Evolutionary conservation across 495 filamentous ascomycete genomes (phyloP).

Genomic region (Penicillium waksmanii): DNA sequence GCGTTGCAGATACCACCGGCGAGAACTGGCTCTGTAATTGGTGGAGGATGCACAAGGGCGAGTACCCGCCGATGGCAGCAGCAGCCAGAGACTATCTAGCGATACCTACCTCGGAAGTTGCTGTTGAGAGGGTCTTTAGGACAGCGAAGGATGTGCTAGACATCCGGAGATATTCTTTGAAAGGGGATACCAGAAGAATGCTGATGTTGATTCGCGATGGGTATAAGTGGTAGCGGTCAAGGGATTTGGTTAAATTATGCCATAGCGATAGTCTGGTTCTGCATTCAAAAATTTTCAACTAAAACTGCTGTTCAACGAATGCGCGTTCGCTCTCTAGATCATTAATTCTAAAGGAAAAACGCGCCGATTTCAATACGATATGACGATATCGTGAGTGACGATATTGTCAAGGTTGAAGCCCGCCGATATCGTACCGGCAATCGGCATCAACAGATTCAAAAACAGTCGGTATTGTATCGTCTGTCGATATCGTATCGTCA

Average conservation of each 20-base stretch:
- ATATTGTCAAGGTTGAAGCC: no score
- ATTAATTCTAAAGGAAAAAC: no score
- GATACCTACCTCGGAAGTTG: slow-evolving; percentile 15
- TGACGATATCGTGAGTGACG: no score
- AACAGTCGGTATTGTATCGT: no score
- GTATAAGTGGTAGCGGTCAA: background rate
- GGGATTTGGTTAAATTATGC: background rate
- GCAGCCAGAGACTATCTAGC: slow-evolving; percentile 17
- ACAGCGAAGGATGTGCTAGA: slow-evolving; percentile 10
- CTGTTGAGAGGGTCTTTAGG: background rate
- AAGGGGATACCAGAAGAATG: slow-evolving; percentile 12
- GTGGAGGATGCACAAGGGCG: slow-evolving; percentile 10
- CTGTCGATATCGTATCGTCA: no score
- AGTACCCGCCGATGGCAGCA: slow-evolving; percentile 14
- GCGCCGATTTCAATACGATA: no score
- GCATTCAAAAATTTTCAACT: background rate
- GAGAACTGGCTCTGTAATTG: slow-evolving; percentile 15
- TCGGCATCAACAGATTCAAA: no score
- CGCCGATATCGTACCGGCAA: background rate
- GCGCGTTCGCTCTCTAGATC: no score
- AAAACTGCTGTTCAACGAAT: no score
- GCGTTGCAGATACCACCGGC: background rate
- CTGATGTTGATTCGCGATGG: slow-evolving; percentile 14
- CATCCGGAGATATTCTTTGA: slow-evolving; percentile 14
- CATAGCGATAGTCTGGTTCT: background rate